phyloP scores from a whole-genome alignment of 1,139 yeast genomes.

The Suhomyces maxii region DNA sequence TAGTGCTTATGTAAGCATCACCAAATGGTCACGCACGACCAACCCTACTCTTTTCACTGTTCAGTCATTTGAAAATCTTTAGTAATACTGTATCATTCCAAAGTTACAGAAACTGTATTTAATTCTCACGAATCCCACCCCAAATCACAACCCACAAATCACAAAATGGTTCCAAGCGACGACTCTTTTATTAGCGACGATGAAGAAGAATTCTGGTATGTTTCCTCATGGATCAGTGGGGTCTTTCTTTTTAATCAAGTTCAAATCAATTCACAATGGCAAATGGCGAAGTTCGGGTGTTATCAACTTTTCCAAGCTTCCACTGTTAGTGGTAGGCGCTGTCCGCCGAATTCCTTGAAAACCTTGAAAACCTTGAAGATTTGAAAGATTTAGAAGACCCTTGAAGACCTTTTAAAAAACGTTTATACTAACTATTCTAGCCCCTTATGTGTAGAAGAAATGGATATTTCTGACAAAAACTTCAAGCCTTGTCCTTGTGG shows the following conservation, averaged over 20 bases:
- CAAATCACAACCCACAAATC: neutral
- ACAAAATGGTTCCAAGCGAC: slow-evolving; percentile 32
- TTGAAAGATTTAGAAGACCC: neutral
- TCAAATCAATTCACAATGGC: neutral
- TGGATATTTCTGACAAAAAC: slow-evolving; percentile 94
- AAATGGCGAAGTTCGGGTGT: neutral
- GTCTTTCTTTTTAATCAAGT: too few species aligned
- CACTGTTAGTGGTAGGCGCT: too few species aligned
- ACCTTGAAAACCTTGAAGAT: neutral
- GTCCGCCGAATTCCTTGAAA: too few species aligned
- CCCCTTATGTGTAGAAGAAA: slow-evolving; percentile 95
- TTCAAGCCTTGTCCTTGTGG: slow-evolving; percentile 99
- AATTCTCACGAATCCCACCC: neutral
- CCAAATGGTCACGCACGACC: too few species aligned
- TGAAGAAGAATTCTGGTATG: slow-evolving; percentile 74
- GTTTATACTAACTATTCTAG: slow-evolving; percentile 34
- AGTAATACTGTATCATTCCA: too few species aligned
- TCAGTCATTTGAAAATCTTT: too few species aligned
- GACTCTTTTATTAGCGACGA: slow-evolving; percentile 70
- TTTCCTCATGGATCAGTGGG: slow-evolving; percentile 7
- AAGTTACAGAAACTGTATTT: too few species aligned
- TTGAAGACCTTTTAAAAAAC: neutral
- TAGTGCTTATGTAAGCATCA: too few species aligned
- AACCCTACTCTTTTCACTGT: too few species aligned
- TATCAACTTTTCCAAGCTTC: too few species aligned